Base-by-base conservation (phyloP, 192 early-diverging fungal genomes). In the Haplosporangium gracile region DNA sequence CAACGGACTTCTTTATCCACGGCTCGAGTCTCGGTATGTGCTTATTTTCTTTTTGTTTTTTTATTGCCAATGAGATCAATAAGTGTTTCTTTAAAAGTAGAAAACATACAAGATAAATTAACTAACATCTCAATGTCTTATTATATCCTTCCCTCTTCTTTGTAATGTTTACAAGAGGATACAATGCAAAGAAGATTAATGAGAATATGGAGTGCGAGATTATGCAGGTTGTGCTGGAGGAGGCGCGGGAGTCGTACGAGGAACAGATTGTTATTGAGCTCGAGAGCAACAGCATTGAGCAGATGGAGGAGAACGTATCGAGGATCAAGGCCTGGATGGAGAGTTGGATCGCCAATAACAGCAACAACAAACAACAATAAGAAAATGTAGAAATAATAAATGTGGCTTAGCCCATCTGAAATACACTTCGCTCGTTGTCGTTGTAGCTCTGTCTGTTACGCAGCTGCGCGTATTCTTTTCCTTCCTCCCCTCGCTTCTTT, bases 181-280 rank as follows among this genome's bases (percentile, higher is more conserved):
- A 99, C 86, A 90, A 91, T 76, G 80, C 88, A 40, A 94, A 94
- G 78, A 99, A 99, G 89, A 93, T 99, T 70, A 88, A 93, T 24
- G 97, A 99, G 87, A 99, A 99, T 77, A 92, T 98, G 79, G 96
- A 97, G 81, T 96, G 96, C 90, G 98, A 99, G 89, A 99, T 99
- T 87, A 97, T 98, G 96, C 96, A 98, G 90, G 95, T 99, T 8
- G 95, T 98, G 24, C 89, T 97, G 71, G 96, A 97, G 63, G 98
- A 97, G 68, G 97, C 98, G 8, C 88, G 84, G 18, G 97, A 96
- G 76, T 96, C 95, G 32, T 99, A 98, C 82, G 90, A 90, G 65
- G 72, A 88, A 22, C 94, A 97, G 53, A 94, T 97, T 70, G 90
- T 99, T 16, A 89, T 97, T 84, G 96, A 96, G 88, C 90, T 98